These are phyloP conservation scores for Colletotrichum cordylinicola DNA, from an alignment of 2,329 filamentous ascomycete genomes.

Conservation along the genomic window DNA sequence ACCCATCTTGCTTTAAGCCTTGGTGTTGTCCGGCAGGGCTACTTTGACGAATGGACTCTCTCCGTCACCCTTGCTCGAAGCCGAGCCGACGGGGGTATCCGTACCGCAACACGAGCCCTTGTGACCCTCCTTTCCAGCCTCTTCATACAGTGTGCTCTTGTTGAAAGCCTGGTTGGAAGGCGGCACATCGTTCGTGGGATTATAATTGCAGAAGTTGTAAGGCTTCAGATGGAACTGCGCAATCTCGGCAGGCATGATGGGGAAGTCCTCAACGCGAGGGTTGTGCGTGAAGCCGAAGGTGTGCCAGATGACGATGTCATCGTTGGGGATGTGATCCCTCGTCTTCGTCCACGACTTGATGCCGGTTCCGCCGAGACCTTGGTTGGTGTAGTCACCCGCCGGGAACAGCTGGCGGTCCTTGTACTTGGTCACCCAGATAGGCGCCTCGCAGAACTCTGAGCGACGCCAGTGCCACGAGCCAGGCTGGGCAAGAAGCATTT, in stretches of 20 bases:
- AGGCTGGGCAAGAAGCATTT: constrained; percentile 29
- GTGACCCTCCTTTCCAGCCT: neutral
- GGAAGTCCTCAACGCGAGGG: constrained; percentile 69
- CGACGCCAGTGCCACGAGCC: constrained; percentile 35
- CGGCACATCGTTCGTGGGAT: constrained; percentile 57
- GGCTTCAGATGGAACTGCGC: constrained; percentile 54
- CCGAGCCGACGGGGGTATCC: neutral
- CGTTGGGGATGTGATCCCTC: constrained; percentile 55
- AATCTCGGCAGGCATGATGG: constrained; percentile 70
- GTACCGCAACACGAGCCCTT: neutral
- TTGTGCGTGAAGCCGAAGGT: constrained; percentile 64
- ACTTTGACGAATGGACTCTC: neutral
- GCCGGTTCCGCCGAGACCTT: constrained; percentile 32
- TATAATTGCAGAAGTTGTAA: constrained; percentile 57
- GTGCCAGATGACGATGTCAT: constrained; percentile 57
- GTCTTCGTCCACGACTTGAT: constrained; percentile 55
- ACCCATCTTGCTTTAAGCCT: neutral
- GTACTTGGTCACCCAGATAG: constrained; percentile 41
- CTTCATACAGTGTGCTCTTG: constrained; percentile 32
- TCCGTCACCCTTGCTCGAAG: neutral
- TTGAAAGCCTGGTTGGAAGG: constrained; percentile 49
- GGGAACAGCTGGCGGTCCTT: constrained; percentile 41
- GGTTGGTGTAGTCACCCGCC: constrained; percentile 43
- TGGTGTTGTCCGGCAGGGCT: fast-evolving
- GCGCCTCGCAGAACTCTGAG: constrained; percentile 41